These are phyloP conservation scores for Aspergillus sp. DNA, from an alignment of 2,329 filamentous ascomycete species.

Conservation along the genomic window DNA sequence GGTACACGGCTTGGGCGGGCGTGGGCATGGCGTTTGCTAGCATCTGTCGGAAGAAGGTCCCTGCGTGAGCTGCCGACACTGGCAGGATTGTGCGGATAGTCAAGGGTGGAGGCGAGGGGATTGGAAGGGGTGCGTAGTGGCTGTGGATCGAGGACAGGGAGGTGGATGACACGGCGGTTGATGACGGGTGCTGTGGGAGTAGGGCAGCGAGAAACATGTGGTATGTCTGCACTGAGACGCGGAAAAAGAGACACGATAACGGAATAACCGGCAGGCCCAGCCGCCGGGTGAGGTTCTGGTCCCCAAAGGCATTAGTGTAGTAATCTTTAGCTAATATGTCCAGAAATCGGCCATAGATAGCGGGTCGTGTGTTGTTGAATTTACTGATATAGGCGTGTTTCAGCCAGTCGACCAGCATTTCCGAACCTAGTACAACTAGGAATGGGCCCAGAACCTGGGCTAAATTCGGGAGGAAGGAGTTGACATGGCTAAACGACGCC, in stretches of 20 bases:
- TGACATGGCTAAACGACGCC: constrained; percentile 42
- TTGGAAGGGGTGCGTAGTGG: constrained; percentile 60
- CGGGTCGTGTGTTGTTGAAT: constrained; percentile 95
- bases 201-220: constrained; percentile 95
- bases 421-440: constrained; percentile 87
- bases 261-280: constrained; percentile 90
- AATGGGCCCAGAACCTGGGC: constrained; percentile 92
- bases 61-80: constrained; percentile 53
- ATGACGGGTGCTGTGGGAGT: constrained; percentile 67
- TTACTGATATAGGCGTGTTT: constrained; percentile 98
- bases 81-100: constrained; percentile 53
- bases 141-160: constrained; percentile 46
- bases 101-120: constrained; percentile 64
- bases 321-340: constrained; percentile 97
- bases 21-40: constrained; percentile 45
- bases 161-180: constrained; percentile 33
- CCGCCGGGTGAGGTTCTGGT: constrained; percentile 84
- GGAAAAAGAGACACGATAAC: constrained; percentile 88
- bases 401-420: constrained; percentile 95
- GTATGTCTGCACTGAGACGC: constrained; percentile 92
- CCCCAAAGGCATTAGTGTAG: constrained; percentile 91
- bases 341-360: constrained; percentile 83
- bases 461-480: constrained; percentile 44
- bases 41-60: constrained; percentile 38
- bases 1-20: constrained; percentile 41